Evolutionary conservation across 78 protist genomes (phyloP), one percentile per base, ranked within the genome.

Genomic region (Speleostelium caveatum): DNA sequence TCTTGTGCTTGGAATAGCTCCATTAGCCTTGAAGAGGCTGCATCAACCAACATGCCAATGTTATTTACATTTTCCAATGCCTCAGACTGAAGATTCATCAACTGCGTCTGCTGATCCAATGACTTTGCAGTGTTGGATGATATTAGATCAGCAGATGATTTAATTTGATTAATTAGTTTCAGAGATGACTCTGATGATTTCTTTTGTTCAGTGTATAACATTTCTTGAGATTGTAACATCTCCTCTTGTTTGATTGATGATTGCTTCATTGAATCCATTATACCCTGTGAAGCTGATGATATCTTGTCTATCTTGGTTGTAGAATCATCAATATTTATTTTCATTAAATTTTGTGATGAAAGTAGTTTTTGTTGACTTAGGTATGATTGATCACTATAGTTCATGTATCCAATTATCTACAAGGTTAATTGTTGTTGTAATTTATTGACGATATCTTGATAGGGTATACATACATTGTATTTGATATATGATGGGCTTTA

Each of bases 331-430:
- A 80, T 24, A n/a, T 30, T 61, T 26, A 26, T 19, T 0, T 68
- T 68, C 35, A 80, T 19, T 28, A 32, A 49, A 12, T 53, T 16
- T 32, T 80, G 75, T 24, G 14, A 5, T 28, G 53, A 45, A n/a
- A 68, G 8, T 38, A 80, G 33, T n/a, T 68, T 80, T 55, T 80
- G 61, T 68, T 80, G 89, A 45, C 32, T 55, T 17, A 3, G 22
- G 4, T 68, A 49, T 45, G 89, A 58, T 30, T 56, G 51, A 21
- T 80, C 89, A 2, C 3, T 49, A 55, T 6, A 32, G 12, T 66
- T 14, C 45, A 66, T 66, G n/a, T n/a, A n/a, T n/a, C n/a, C n/a
- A n/a, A n/a, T n/a, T n/a, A n/a, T n/a, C n/a, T n/a, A n/a, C n/a
- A n/a, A n/a, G n/a, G n/a, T n/a, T n/a, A n/a, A n/a, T n/a, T n/a